Evolutionary conservation across 352 stramenopile species (phyloP).

Genomic region (Phytophthora parvispora): DNA sequence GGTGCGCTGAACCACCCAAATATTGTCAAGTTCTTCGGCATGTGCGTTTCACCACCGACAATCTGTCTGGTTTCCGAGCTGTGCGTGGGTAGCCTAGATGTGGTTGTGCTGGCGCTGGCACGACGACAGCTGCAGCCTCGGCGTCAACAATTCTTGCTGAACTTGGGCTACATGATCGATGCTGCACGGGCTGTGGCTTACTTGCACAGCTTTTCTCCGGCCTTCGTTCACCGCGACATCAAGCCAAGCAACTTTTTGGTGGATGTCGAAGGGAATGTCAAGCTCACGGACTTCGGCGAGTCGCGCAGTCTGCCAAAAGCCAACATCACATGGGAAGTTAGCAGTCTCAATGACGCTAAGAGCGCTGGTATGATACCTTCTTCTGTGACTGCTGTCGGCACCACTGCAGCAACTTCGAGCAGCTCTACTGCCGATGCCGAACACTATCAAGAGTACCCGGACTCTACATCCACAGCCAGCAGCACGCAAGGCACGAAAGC

Average conservation of each 20-base stretch:
- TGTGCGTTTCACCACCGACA: slow-evolving; percentile 69
- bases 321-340: slow-evolving; percentile 51
- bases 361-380: slow-evolving; percentile 5
- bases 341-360: slow-evolving; percentile 37
- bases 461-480: slow-evolving; percentile 31
- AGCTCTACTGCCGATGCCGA: slow-evolving; percentile 32
- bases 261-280: slow-evolving; percentile 49
- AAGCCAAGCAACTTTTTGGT: slow-evolving; percentile 70
- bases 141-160: slow-evolving; percentile 63
- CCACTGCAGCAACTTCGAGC: slow-evolving; percentile 18
- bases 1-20: slow-evolving; percentile 63
- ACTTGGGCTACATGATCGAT: slow-evolving; percentile 73
- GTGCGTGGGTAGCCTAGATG: slow-evolving; percentile 59
- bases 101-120: slow-evolving; percentile 37
- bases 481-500: slow-evolving; percentile 1
- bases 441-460: slow-evolving; percentile 41
- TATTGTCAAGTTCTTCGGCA: slow-evolving; percentile 66
- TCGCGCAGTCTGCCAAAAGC: slow-evolving; percentile 50
- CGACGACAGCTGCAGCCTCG: slow-evolving; percentile 24
- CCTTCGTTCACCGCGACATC: slow-evolving; percentile 69
- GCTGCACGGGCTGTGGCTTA: slow-evolving; percentile 64
- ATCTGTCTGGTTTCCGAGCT: slow-evolving; percentile 73
- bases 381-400: slow-evolving; percentile 12
- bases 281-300: slow-evolving; percentile 66
- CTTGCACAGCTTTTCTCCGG: slow-evolving; percentile 65